Percentiles rank a stretch among this genome's conserved stretches.
phyloP scores from a whole-genome alignment of 306 rosid species.

The Dryas drummondii region DNA sequence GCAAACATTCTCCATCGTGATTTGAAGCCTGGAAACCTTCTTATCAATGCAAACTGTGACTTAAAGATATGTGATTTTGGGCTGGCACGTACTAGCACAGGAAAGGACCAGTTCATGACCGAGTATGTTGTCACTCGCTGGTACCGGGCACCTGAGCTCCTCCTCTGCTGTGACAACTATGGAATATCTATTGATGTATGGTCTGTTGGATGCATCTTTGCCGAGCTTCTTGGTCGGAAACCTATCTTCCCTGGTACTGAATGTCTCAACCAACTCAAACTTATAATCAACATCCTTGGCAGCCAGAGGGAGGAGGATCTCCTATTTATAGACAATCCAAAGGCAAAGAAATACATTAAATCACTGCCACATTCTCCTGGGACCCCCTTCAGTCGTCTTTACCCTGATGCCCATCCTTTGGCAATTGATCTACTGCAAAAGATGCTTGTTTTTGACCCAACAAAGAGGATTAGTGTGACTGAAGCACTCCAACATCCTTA shows the following conservation, averaged over 20 bases:
- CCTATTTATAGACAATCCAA: conserved; percentile 80
- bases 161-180: conserved; percentile 90
- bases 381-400: conserved; percentile 59
- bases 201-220: conserved; percentile 97
- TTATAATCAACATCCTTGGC: conserved; percentile 80
- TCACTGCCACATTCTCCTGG: conserved; percentile 61
- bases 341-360: conserved; percentile 71
- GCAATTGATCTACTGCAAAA: conserved; percentile 79
- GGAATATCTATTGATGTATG: conserved; percentile 91
- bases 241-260: conserved; percentile 88
- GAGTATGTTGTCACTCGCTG: conserved; percentile 97
- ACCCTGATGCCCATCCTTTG: conserved; percentile 74
- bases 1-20: conserved; percentile 96
- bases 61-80: conserved; percentile 96
- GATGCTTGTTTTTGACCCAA: conserved; percentile 94
- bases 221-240: conserved; percentile 84
- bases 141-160: conserved; percentile 95
- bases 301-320: conserved; percentile 91
- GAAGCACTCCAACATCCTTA: conserved; percentile 91
- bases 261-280: conserved; percentile 83
- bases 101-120: conserved; percentile 88
- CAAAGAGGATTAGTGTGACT: conserved; percentile 79
- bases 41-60: conserved; percentile 90
- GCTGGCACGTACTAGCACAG: conserved; percentile 76
- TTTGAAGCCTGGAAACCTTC: conserved; percentile 93